These are phyloP conservation scores for Alisma plantagoaquatica DNA, from an alignment of 106 monocot genomes.

Conservation along the genomic window DNA sequence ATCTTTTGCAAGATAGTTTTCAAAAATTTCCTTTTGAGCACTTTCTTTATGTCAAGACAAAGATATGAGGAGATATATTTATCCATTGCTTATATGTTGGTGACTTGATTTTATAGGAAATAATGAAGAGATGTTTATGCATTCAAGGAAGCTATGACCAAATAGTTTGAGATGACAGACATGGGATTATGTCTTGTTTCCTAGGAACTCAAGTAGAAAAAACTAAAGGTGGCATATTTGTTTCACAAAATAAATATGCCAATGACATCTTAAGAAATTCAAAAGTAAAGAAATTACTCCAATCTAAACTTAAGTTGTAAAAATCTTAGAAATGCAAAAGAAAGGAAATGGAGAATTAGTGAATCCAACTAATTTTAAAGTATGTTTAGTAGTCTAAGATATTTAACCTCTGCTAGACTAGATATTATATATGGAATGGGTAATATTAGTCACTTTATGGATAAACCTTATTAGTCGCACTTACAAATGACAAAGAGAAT, in stretches of 20 bases:
- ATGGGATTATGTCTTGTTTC: not conserved
- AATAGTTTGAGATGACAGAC: conserved; percentile 1
- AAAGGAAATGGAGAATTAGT: not conserved
- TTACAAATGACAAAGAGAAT: no score
- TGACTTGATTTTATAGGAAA: not conserved
- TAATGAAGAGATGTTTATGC: not conserved
- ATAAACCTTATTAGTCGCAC: no score
- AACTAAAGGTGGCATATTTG: not conserved
- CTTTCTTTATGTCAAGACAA: not conserved
- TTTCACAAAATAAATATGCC: conserved; percentile 2
- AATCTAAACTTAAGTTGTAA: not conserved
- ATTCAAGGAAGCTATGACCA: not conserved
- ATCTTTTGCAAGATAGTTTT: not conserved
- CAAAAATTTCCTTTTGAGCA: not conserved
- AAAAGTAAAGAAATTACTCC: not conserved
- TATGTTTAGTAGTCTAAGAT: no score
- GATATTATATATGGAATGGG: no score
- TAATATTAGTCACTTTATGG: no score
- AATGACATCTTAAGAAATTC: not conserved
- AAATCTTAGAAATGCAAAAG: not conserved
- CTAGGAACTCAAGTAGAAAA: not conserved
- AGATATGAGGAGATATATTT: not conserved
- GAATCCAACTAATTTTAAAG: not conserved
- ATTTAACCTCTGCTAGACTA: no score
- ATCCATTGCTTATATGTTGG: not conserved